phyloP scores from a whole-genome alignment of 225 moss, liverwort and hornwort species.

The Physcomitrellopsis africana region DNA sequence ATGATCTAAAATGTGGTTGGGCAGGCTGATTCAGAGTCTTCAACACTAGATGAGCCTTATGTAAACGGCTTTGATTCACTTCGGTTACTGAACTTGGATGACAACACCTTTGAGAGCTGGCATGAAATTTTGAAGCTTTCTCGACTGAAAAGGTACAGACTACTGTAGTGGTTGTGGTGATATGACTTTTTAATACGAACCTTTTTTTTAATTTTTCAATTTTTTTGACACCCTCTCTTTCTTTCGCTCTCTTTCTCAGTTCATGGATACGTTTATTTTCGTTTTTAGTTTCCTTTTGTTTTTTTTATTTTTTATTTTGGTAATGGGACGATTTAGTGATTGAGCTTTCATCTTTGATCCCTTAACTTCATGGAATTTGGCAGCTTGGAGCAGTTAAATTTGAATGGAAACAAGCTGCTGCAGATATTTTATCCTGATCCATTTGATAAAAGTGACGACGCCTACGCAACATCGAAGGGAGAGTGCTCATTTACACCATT shows the following conservation, averaged over 20 bases:
- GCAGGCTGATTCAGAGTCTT: slow-evolving; percentile 42
- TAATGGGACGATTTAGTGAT: slow-evolving; percentile 19
- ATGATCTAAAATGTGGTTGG: slow-evolving; percentile 37
- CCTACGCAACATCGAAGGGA: slow-evolving; percentile 23
- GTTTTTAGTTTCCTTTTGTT: too few relatives aligned
- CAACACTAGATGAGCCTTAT: slow-evolving; percentile 32
- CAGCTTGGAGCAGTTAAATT: slow-evolving; percentile 93
- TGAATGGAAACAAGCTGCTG: slow-evolving; percentile 77
- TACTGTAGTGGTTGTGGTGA: slow-evolving; percentile 19
- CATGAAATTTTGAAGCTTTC: slow-evolving; percentile 84
- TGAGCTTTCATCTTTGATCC: slow-evolving; percentile 17
- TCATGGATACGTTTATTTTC: too few relatives aligned
- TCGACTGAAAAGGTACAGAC: slow-evolving; percentile 63
- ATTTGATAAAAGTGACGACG: slow-evolving; percentile 19
- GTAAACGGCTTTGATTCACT: slow-evolving; percentile 83
- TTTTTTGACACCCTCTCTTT: too few relatives aligned
- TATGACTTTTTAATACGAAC: not conserved
- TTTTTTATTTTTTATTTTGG: not conserved
- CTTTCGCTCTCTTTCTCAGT: too few relatives aligned
- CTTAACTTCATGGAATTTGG: slow-evolving; percentile 25
- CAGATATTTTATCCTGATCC: slow-evolving; percentile 58
- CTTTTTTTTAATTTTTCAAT: too few relatives aligned
- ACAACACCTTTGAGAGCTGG: slow-evolving; percentile 80
- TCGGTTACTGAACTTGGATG: slow-evolving; percentile 88
- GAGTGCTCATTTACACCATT: slow-evolving; percentile 43